phyloP scores from a whole-genome alignment of 192 early-diverging fungal genomes.

The Thamnidium elegans region DNA sequence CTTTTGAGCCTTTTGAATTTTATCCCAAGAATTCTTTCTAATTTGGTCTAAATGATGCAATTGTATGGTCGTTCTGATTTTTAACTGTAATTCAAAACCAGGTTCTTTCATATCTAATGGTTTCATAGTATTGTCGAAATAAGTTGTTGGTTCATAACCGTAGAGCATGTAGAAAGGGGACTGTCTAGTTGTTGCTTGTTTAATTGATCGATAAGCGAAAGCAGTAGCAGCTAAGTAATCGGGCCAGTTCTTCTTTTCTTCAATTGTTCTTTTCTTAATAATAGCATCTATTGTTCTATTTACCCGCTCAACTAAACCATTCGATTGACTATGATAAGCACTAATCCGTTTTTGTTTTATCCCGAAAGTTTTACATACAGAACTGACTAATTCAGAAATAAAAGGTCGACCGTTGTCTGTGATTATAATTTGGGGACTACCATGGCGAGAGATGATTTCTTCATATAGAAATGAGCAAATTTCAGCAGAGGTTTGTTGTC shows the following conservation, averaged over 20 bases:
- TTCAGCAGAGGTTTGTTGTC: too few relatives aligned
- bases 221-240: too few relatives aligned
- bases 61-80: neutral
- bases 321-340: neutral
- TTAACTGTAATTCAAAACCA: constrained; percentile 4
- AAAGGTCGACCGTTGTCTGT: neutral
- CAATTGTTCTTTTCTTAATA: neutral
- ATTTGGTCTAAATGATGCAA: neutral
- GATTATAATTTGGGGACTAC: too few relatives aligned
- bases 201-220: too few relatives aligned
- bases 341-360: neutral
- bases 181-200: neutral
- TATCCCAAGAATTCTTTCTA: neutral
- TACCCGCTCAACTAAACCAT: neutral
- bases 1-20: neutral
- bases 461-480: too few relatives aligned
- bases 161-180: neutral
- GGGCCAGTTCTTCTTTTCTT: too few relatives aligned
- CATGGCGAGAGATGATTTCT: too few relatives aligned
- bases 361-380: neutral
- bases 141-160: neutral
- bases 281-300: constrained; percentile 3
- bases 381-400: neutral
- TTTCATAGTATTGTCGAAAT: neutral
- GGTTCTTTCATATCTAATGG: neutral